Evolutionary conservation across 805 yeast species (phyloP), one percentile per base, ranked within the genome.

Genomic region (Candida sithepensis): DNA sequence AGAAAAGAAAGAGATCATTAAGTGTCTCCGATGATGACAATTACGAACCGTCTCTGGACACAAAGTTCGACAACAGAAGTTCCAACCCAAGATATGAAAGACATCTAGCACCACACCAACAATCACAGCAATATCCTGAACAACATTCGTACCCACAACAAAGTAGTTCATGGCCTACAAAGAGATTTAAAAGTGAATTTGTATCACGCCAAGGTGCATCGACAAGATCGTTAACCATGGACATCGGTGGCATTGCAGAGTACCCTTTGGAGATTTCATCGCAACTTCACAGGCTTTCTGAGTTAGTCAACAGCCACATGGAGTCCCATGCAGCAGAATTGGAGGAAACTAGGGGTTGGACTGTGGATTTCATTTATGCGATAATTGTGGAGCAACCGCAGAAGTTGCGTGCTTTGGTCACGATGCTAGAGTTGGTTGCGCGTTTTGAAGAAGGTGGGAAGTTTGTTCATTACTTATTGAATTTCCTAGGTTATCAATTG

Each of bases 321-420:
- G 89, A 89, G 22, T 89, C 88, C 49, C 44, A 47, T 52, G 51
- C 62, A 38, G 49, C 57, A 49, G 51, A 55, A 53, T 28, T 68
- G 54, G 62, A 74, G 45, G 70, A 73, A 54, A 78, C 84, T 52
- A 73, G 88, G 49, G 68, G 67, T 30, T 79, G 84, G 3, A 69
- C 88, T 19, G 67, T 88, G 49, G 73, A 75, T 42, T 85, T 88
- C 2, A 60, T 90, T 22, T 75, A 77, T 46, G 88, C 96, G 2
- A 77, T 87, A 39, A 73, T 85, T 10, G 67, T 78, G 24, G 98
- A 94, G 65, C 97, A 92, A 65, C 98, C 99, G 0, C 96, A 91
- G 53, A 94, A 91, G 63, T 78, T 85, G 49, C 80, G 84, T 13
- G 77, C 83, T n/a, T 66, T 92, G 48, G 77, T 89, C 23, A 80